Conservation (phyloP, 768 basidiomycete genomes). For the Pleurotus ostreatus region DNA sequence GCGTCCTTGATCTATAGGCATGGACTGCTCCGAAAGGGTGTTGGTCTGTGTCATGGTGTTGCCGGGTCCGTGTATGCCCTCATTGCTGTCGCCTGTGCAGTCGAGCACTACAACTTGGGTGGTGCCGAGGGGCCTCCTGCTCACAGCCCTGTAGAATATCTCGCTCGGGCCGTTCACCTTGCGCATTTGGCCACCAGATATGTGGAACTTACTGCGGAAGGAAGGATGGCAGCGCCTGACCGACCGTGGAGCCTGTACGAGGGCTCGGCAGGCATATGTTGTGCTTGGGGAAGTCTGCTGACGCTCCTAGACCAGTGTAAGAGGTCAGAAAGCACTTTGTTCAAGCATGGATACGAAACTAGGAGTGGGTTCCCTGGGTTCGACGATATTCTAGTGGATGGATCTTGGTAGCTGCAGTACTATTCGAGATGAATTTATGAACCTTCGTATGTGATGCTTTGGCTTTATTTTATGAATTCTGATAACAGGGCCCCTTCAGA, state of each 20-base stretch:
- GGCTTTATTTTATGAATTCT: no score
- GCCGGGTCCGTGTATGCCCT: constrained; percentile 52
- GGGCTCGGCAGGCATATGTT: constrained; percentile 56
- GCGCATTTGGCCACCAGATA: constrained; percentile 39
- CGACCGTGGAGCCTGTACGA: constrained; percentile 55
- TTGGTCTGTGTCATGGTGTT: constrained; percentile 59
- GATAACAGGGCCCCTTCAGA: no score
- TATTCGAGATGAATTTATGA: not conserved
- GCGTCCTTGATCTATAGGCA: constrained; percentile 40
- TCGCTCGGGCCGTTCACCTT: constrained; percentile 39
- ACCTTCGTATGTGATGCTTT: no score
- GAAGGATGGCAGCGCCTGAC: constrained; percentile 45
- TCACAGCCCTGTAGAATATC: constrained; percentile 10
- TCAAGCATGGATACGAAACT: not conserved
- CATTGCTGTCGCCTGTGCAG: constrained; percentile 40
- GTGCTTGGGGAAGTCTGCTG: constrained; percentile 48
- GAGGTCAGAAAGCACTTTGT: constrained; percentile 9
- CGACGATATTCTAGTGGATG: constrained; percentile 27
- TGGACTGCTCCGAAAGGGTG: constrained; percentile 51
- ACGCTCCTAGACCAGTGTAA: constrained; percentile 19
- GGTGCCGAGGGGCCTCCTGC: not conserved
- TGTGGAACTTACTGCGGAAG: constrained; percentile 26
- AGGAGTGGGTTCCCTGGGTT: constrained; percentile 35
- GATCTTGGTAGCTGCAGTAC: not conserved
- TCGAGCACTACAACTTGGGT: constrained; percentile 22